Evolutionary conservation across 768 basidiomycete genomes (phyloP).

Genomic region (Mycena leptocephala): DNA sequence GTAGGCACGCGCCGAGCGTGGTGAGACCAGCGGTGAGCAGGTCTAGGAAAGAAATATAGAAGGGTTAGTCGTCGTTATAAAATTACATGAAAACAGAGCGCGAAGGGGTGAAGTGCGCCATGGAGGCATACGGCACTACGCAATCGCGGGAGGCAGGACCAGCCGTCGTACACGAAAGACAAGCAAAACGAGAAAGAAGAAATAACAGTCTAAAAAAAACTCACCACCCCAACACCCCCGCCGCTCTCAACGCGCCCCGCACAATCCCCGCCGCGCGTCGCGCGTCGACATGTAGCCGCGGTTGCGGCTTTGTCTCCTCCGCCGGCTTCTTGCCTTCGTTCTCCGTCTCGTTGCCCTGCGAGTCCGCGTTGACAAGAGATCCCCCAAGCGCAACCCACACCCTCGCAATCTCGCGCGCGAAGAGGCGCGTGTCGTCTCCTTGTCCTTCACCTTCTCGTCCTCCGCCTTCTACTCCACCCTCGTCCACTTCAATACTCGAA

Average conservation of each 20-base stretch:
- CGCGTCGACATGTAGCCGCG: conserved; percentile 21
- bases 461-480: neutral
- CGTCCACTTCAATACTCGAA: neutral
- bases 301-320: neutral
- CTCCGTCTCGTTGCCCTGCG: too few species aligned
- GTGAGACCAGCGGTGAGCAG: conserved; percentile 70
- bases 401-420: conserved; percentile 23
- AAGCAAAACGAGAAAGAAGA: neutral
- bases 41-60: conserved; percentile 42
- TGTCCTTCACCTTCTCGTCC: neutral
- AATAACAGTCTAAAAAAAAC: neutral
- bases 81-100: too few species aligned
- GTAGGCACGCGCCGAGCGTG: conserved; percentile 52
- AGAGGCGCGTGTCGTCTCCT: neutral
- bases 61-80: neutral
- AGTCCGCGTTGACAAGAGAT: too few species aligned
- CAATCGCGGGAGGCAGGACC: too few species aligned
- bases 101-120: too few species aligned
- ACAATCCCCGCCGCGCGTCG: conserved; percentile 19
- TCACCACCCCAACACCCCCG: conserved; percentile 46
- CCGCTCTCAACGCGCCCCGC: conserved; percentile 46
- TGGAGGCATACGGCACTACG: too few species aligned
- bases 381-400: conserved; percentile 29
- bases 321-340: neutral
- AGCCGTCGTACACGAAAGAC: too few species aligned